These are phyloP conservation scores for Zygoascus ofunaensis DNA, from an alignment of 805 yeast species.

Conservation along the genomic window DNA sequence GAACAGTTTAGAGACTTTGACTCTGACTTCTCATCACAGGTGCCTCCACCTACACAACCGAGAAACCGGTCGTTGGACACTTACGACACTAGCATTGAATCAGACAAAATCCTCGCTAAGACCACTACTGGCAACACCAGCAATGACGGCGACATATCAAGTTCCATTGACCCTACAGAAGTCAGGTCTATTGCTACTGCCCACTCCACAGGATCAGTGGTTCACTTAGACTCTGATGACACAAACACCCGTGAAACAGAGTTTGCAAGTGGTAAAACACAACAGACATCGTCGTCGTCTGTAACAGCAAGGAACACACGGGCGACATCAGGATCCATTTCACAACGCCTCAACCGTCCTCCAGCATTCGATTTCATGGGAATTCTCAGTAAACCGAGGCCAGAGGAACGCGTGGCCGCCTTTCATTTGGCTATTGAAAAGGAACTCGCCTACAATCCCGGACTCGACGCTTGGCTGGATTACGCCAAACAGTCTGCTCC, in stretches of 20 bases:
- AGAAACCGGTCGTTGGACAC: not conserved
- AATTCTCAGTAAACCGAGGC: slow-evolving; percentile 20
- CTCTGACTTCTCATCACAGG: slow-evolving; percentile 6
- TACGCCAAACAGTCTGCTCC: slow-evolving; percentile 9
- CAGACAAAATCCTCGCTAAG: not conserved
- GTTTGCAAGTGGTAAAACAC: too few relatives aligned
- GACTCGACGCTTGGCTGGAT: slow-evolving; percentile 27
- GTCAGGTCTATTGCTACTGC: not conserved
- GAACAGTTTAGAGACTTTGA: slow-evolving; percentile 9
- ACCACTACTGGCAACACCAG: not conserved
- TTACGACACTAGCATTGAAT: not conserved
- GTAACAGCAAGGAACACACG: too few relatives aligned
- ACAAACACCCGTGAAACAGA: too few relatives aligned
- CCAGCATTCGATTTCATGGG: slow-evolving; percentile 28
- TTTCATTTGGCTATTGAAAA: slow-evolving; percentile 23
- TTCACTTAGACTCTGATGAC: not conserved
- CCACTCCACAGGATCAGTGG: not conserved
- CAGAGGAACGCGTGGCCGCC: slow-evolving; percentile 23
- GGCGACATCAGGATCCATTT: not conserved
- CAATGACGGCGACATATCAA: not conserved
- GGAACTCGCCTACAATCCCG: slow-evolving; percentile 28
- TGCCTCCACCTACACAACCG: not conserved
- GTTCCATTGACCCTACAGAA: not conserved
- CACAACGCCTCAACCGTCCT: slow-evolving; percentile 21
- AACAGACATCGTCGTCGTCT: too few relatives aligned